Conservation (phyloP, 371 early-diverging fungal species). For the Mortierella sp. region DNA sequence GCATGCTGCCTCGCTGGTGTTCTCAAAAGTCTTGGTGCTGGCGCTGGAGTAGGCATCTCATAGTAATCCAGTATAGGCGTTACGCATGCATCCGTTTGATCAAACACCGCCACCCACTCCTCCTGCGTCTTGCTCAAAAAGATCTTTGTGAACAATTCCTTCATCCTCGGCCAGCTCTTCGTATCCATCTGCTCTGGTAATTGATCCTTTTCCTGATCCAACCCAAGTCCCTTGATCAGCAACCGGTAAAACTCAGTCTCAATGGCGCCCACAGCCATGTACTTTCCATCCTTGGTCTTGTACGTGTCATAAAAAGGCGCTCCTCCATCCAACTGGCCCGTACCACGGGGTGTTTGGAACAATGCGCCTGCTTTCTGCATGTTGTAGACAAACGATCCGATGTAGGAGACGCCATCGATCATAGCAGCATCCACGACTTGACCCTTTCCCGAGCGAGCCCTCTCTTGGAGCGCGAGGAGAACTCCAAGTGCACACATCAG, state of each 20-base stretch:
- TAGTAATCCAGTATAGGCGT: constrained; percentile 74
- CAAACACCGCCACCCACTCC: constrained; percentile 77
- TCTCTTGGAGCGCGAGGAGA: constrained; percentile 72
- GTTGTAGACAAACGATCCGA: constrained; percentile 57
- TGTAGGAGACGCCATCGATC: constrained; percentile 56
- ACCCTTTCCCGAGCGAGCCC: constrained; percentile 72
- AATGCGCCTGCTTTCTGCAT: constrained; percentile 67
- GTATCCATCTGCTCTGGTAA: constrained; percentile 67
- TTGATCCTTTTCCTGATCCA: constrained; percentile 50
- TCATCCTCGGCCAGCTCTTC: constrained; percentile 65
- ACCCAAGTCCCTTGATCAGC: constrained; percentile 64
- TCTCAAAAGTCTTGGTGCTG: constrained; percentile 69
- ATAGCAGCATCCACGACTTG: constrained; percentile 79
- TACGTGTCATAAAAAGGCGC: constrained; percentile 80
- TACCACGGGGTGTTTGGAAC: constrained; percentile 68
- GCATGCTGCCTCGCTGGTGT: constrained; percentile 61
- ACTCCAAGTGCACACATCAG: constrained; percentile 77
- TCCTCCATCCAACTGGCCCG: constrained; percentile 75
- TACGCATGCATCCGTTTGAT: constrained; percentile 77
- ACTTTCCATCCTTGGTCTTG: constrained; percentile 73
- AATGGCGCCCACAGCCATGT: constrained; percentile 79
- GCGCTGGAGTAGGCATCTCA: constrained; percentile 61
- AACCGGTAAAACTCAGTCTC: constrained; percentile 76
- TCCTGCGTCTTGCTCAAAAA: constrained; percentile 70
- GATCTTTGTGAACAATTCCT: constrained; percentile 58